Base-by-base conservation (phyloP, 2,329 filamentous ascomycete species). In the Epichloe typhina region DNA sequence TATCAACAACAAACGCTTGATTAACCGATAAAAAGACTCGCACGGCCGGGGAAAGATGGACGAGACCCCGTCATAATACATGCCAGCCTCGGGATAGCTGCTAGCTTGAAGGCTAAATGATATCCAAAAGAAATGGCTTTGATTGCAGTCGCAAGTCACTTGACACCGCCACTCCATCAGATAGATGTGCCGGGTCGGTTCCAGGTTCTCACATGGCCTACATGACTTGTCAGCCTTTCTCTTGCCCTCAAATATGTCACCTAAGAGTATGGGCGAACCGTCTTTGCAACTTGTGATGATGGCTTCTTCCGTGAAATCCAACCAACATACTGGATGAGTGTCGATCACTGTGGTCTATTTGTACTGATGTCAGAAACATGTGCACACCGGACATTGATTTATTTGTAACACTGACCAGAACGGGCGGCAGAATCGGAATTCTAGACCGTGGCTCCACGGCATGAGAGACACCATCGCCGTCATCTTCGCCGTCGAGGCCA, bases 261-360 rank as follows among this genome's bases (percentile, higher is more conserved):
- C 26, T 4, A 21, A 15, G 21, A 31, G 23, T 19, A 42, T 37
- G 45, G 49, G 73, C 83, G 67, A 72, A 94, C 91, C 91, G 69
- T 83, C 86, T 63, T 88, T 86, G 69, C 89, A 96, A 57, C 88
- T 88, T 37, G 89, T 96, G 62, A 97, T 83, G 57, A 98, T 95
- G 55, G 85, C 85, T 60, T 95, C 84, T 64, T 96, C 85, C 50
- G 91, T 90, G 61, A 98, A 98, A n/a, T 83, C 86, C 39, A 98
- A 69, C 84, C 90, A 95, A 65, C 82, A 87, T 44, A 95, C 73
- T 49, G 90, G 89, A 66, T 97, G 88, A 54, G 83, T 80, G 65
- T 95, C 89, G 37, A 95, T 81, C 12, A 78, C 73, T 66, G 95
- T 96, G 46, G 85, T 88, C 73, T 90, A 12, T 52, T 38, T 23